These are phyloP conservation scores for Schoenoplectus triqueter DNA, from an alignment of 202 grass and related monocot genomes.

Conservation along the genomic window DNA sequence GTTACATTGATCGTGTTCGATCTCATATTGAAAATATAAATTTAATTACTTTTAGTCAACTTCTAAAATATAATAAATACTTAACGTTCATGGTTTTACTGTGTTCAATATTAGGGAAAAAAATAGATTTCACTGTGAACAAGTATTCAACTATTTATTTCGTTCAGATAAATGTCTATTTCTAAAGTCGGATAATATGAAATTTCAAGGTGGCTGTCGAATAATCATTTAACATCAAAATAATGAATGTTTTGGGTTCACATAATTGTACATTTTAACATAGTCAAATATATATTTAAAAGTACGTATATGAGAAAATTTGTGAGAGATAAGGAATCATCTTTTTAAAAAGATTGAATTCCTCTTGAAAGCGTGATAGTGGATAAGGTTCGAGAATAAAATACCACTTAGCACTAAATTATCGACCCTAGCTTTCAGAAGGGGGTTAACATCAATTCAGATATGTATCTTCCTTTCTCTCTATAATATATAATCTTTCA, in stretches of 20 bases:
- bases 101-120: no score
- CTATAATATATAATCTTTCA: background rate
- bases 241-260: no score
- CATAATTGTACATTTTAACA: background rate
- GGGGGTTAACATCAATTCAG: background rate
- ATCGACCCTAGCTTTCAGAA: background rate
- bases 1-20: no score
- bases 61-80: background rate
- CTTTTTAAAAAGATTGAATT: conserved; percentile 26
- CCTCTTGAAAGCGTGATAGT: background rate
- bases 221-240: no score
- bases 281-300: background rate
- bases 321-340: conserved; percentile 16
- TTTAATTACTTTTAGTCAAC: background rate
- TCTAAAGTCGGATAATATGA: no score
- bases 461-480: background rate
- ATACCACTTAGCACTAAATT: conserved; percentile 22
- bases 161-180: no score
- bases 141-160: no score
- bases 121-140: no score
- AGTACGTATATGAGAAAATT: background rate
- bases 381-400: conserved; percentile 18
- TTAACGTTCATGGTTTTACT: no score
- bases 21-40: no score
- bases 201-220: no score